Evolutionary conservation across 352 stramenopile genomes (phyloP).

Genomic region (Aphanomyces euteiches): DNA sequence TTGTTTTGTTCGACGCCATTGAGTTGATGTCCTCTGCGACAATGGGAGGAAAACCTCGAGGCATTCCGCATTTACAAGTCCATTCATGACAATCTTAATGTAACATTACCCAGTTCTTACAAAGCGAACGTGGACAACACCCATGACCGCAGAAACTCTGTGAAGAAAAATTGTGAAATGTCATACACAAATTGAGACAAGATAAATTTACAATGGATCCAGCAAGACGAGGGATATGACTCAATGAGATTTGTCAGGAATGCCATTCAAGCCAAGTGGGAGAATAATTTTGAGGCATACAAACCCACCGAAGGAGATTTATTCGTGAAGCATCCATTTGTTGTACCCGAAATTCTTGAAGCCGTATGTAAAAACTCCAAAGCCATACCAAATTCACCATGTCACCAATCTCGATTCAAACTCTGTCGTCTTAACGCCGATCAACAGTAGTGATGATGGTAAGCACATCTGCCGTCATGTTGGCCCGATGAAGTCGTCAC

Average conservation of each 20-base stretch:
- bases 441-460: no score
- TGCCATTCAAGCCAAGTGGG: constrained; percentile 5
- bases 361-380: neutral
- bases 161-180: no score
- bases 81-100: constrained; percentile 10
- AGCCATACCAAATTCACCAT: neutral
- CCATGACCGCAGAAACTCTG: no score
- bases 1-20: neutral
- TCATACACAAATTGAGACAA: no score
- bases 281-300: constrained; percentile 4
- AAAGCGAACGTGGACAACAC: neutral
- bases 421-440: neutral
- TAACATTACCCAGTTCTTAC: no score
- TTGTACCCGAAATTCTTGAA: constrained; percentile 7
- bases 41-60: neutral
- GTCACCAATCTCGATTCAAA: neutral
- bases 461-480: no score
- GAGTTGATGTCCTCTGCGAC: neutral
- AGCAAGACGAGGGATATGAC: no score
- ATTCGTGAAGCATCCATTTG: neutral
- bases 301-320: neutral
- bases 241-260: constrained; percentile 8
- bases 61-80: constrained; percentile 15
- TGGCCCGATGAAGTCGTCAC: no score
- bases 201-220: no score